These are phyloP conservation scores for Didymosphaeria variabile DNA, from an alignment of 2,329 filamentous ascomycete genomes.

Conservation along the genomic window DNA sequence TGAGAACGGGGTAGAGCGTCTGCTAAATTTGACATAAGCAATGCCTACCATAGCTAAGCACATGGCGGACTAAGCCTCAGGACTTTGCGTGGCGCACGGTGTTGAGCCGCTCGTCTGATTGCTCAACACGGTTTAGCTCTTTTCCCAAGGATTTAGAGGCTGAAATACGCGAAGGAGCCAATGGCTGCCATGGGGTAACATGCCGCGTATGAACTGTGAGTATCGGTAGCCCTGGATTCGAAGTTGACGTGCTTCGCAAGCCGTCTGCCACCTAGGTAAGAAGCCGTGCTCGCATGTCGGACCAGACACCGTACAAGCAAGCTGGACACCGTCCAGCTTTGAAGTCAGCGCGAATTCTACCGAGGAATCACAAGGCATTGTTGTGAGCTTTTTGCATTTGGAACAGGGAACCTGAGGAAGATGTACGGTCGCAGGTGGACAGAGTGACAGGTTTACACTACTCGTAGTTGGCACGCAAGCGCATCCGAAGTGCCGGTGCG, in stretches of 20 bases:
- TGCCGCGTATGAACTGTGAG: background rate
- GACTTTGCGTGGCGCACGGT: slow-evolving; percentile 4
- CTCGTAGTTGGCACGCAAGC: background rate
- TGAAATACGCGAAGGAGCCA: slow-evolving; percentile 3
- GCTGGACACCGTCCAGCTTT: no score
- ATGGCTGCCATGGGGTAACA: background rate
- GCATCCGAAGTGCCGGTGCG: background rate
- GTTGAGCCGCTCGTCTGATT: slow-evolving; percentile 13
- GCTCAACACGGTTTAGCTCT: slow-evolving; percentile 12
- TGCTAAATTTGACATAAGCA: slow-evolving; percentile 1
- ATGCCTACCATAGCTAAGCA: slow-evolving; percentile 6
- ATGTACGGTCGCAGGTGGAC: background rate
- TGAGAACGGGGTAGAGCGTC: slow-evolving; percentile 7
- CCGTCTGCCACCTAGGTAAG: background rate
- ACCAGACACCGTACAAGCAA: background rate
- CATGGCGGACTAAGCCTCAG: slow-evolving; percentile 5
- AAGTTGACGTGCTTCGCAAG: background rate
- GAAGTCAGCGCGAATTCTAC: no score
- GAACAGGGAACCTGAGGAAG: background rate
- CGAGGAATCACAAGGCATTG: no score
- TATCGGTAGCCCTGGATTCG: background rate
- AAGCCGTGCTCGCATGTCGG: background rate
- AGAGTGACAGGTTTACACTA: background rate
- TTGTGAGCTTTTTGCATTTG: no score
- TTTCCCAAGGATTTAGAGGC: background rate